These are phyloP conservation scores for Talaromyces ruber DNA, from an alignment of 495 filamentous ascomycete genomes.

Conservation along the genomic window DNA sequence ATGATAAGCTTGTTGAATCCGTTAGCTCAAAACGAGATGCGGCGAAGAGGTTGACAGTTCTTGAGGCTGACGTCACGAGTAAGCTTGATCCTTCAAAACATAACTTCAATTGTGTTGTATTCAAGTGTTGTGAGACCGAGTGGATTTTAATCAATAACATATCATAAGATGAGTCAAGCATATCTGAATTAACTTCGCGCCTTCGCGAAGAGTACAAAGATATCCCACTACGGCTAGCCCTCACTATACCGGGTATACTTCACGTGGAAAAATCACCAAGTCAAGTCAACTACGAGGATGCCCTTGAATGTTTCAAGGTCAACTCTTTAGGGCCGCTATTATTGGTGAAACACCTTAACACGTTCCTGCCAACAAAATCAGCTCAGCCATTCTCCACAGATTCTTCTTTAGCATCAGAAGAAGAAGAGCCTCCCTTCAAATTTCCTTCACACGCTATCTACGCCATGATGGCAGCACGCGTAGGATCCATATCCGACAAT, in stretches of 20 bases:
- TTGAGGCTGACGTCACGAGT: conserved; percentile 55
- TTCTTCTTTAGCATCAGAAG: neutral
- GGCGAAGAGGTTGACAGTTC: conserved; percentile 41
- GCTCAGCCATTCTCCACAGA: conserved; percentile 14
- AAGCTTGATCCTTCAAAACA: conserved; percentile 10
- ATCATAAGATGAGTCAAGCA: conserved; percentile 28
- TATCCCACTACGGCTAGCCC: conserved; percentile 57
- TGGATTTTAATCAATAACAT: neutral
- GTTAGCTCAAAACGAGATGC: conserved; percentile 23
- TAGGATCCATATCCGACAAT: conserved; percentile 68
- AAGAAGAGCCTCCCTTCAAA: neutral
- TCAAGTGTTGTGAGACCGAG: too few species aligned
- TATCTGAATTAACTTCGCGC: conserved; percentile 25
- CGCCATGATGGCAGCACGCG: conserved; percentile 65
- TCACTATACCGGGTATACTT: conserved; percentile 65
- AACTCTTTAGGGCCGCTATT: conserved; percentile 69
- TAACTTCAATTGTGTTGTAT: neutral
- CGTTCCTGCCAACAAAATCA: conserved; percentile 52
- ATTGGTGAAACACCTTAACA: conserved; percentile 63
- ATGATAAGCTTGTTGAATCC: conserved; percentile 42
- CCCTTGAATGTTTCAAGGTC: conserved; percentile 53
- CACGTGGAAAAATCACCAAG: conserved; percentile 64
- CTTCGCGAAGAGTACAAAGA: conserved; percentile 39
- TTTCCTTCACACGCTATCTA: conserved; percentile 48
- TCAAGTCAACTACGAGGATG: conserved; percentile 47